Base-by-base conservation (phyloP, 2,329 filamentous ascomycete species). In the Rutstroemia sp. region DNA sequence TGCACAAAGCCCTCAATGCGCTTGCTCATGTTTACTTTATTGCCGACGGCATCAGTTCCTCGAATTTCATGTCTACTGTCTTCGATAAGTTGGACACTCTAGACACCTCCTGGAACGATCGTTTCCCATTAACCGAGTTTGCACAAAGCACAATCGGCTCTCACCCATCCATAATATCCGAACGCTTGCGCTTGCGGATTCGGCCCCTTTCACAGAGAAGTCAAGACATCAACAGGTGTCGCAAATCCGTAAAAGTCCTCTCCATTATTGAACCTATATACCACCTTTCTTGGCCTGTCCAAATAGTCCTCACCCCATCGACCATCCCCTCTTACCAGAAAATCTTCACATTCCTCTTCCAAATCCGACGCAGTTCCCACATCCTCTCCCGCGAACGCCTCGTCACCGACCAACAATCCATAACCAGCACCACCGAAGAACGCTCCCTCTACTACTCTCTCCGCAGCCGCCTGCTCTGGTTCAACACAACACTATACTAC, bases 21-120 rank as follows among this genome's bases (percentile, higher is more conserved):
- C 73, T 97, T 30, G 82, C 88, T 37, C 73, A 79, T 41, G 73
- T 96, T 16, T 96, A 91, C 68, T 78, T 96, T 21, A 87, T 88
- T 71, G 81, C 81, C 16, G 84, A 96, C 64, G 88, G 90, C 2
- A 79, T 83, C 1, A 73, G 83, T 0, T 81, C 86, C 1, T 80
- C 86, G 48, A 71, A 74, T 0, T 86, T 96, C 63, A 81, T 86
- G 12, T 77, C 78, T 25, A 79, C 80, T 12, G 70, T 96, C 1
- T 96, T 96, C 66, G 81, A 85, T 55, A 84, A 87, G 49, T 79
- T 96, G 46, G 88, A 94, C 62, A 75, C 73, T 1, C 65, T 78
- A 16, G 77, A 73, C 67, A 70, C 67, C 5, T 73, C 73, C 38
- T 96, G 91, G 92, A 85, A 86, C 59, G 90, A 96, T 68, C 82